A percentile compares a stretch with the other conserved stretches of the same genome.
These are phyloP conservation scores for Acanthamoeba lenticulata DNA, from an alignment of 208 protist species.

Conservation along the genomic window DNA sequence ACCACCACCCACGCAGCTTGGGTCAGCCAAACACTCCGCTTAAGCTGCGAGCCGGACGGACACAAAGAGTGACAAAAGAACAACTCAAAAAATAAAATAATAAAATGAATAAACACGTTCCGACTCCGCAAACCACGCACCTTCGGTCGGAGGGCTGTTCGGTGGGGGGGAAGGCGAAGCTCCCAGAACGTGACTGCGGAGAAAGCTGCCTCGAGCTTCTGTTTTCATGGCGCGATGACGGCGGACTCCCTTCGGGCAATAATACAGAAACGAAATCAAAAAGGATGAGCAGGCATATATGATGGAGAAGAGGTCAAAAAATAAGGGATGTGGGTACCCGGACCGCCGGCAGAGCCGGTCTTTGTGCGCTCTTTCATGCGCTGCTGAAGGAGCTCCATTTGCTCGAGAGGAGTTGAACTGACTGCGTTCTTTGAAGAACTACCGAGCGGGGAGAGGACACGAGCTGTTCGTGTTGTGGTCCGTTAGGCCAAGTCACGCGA, in stretches of 20 bases:
- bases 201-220: background rate
- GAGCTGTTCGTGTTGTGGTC: no score
- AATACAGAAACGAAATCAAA: background rate
- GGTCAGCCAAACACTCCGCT: no score
- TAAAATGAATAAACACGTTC: background rate
- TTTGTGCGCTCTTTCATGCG: constrained; percentile 19
- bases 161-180: background rate
- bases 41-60: no score
- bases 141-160: background rate
- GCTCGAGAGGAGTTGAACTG: no score
- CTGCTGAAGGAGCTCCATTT: constrained; percentile 37
- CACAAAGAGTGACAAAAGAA: background rate
- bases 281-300: background rate
- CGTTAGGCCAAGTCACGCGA: background rate
- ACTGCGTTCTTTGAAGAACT: no score
- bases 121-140: background rate
- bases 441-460: no score
- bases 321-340: background rate
- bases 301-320: background rate
- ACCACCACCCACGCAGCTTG: no score
- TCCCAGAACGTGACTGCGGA: background rate
- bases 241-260: background rate
- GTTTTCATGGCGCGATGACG: background rate
- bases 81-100: no score
- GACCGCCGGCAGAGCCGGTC: background rate